Evolutionary conservation across 2,329 filamentous ascomycete species (phyloP).

Genomic region (Septoria linicola): DNA sequence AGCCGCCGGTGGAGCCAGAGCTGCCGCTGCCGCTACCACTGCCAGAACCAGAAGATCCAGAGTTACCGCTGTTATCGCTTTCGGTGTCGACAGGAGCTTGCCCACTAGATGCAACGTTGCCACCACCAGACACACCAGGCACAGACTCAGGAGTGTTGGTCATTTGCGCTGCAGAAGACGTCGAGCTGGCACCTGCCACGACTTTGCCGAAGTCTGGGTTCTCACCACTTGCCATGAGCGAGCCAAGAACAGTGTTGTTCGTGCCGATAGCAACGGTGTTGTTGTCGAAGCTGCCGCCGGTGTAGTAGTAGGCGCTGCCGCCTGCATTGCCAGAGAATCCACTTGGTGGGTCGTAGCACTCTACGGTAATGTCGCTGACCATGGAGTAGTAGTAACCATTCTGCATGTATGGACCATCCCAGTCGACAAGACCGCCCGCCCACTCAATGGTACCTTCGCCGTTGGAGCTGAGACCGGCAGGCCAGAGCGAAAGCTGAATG

Average conservation of each 20-base stretch:
- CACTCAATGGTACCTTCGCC: constrained; percentile 81
- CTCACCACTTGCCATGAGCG: constrained; percentile 75
- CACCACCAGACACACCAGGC: constrained; percentile 54
- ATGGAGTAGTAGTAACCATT: constrained; percentile 87
- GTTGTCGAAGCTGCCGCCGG: constrained; percentile 64
- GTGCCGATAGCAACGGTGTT: constrained; percentile 73
- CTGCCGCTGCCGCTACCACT: not conserved
- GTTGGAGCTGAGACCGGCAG: constrained; percentile 77
- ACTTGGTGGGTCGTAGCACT: constrained; percentile 82
- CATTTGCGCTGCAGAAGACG: constrained; percentile 31
- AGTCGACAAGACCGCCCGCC: constrained; percentile 89
- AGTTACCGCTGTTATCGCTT: constrained; percentile 35
- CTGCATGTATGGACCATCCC: constrained; percentile 78
- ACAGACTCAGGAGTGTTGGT: constrained; percentile 47
- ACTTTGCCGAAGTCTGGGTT: constrained; percentile 56
- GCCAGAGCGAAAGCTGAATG: constrained; percentile 94
- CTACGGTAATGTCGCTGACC: constrained; percentile 72
- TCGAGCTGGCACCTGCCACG: constrained; percentile 38
- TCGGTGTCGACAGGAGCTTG: constrained; percentile 14
- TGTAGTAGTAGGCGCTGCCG: constrained; percentile 72
- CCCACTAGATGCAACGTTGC: constrained; percentile 23
- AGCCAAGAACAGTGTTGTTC: constrained; percentile 72
- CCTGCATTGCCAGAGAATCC: constrained; percentile 60
- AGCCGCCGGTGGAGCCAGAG: constrained; percentile 21
- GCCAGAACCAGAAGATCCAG: constrained; percentile 18